Evolutionary conservation across 2,329 filamentous ascomycete genomes (phyloP).

Genomic region (Beauveria australis): DNA sequence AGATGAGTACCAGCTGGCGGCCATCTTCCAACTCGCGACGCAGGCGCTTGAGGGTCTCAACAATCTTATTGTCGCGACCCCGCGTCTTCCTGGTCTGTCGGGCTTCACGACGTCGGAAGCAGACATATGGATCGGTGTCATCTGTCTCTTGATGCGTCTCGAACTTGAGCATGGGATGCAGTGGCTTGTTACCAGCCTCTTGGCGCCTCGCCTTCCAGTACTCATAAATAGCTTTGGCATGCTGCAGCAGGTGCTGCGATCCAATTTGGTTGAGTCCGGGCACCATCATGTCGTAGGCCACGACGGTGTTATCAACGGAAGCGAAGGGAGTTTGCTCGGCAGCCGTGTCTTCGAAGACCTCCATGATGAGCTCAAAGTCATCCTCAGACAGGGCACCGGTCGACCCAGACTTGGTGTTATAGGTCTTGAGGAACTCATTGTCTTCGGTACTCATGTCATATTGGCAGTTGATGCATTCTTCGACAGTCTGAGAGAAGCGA

Average conservation of each 20-base stretch:
- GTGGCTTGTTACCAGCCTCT: slow-evolving; percentile 57
- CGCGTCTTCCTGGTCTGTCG: slow-evolving; percentile 92
- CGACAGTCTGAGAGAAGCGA: slow-evolving; percentile 94
- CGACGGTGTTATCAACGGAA: slow-evolving; percentile 78
- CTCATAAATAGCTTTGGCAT: slow-evolving; percentile 75
- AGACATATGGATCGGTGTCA: slow-evolving; percentile 94
- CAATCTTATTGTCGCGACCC: slow-evolving; percentile 85
- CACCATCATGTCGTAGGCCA: slow-evolving; percentile 70
- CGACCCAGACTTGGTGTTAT: slow-evolving; percentile 68
- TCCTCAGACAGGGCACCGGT: slow-evolving; percentile 69
- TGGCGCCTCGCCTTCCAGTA: slow-evolving; percentile 75
- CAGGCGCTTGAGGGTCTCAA: slow-evolving; percentile 87
- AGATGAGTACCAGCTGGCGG: slow-evolving; percentile 67
- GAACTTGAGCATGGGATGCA: slow-evolving; percentile 80
- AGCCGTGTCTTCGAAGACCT: slow-evolving; percentile 86
- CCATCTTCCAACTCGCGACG: slow-evolving; percentile 86
- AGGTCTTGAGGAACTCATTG: slow-evolving; percentile 70
- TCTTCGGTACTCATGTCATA: slow-evolving; percentile 96
- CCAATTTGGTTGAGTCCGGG: slow-evolving; percentile 51
- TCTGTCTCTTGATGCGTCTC: slow-evolving; percentile 92
- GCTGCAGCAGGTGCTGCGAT: slow-evolving; percentile 39
- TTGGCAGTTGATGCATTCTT: slow-evolving; percentile 81
- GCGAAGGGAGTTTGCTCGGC: slow-evolving; percentile 80
- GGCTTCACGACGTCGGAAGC: slow-evolving; percentile 90
- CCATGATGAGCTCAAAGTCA: slow-evolving; percentile 89